Evolutionary conservation across 225 moss, liverwort and hornwort species (phyloP).

Genomic region (Pleurozium schreberi): DNA sequence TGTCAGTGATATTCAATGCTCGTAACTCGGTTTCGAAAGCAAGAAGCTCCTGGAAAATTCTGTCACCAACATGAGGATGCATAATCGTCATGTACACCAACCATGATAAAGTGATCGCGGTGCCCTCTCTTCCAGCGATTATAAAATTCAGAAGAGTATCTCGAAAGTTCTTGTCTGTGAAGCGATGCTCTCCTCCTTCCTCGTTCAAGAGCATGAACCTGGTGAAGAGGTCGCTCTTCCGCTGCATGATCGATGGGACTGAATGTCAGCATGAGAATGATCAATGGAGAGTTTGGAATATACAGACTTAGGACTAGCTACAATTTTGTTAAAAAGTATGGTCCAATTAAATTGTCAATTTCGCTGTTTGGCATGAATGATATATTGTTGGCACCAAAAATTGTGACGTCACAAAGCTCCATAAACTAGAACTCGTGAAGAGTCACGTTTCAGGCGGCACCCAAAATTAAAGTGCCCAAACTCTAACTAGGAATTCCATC

Average conservation of each 20-base stretch:
- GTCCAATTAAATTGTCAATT: too few species aligned
- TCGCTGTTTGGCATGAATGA: too few species aligned
- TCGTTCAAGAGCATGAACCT: conserved; percentile 50
- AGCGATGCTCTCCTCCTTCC: conserved; percentile 5
- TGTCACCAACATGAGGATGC: conserved; percentile 6
- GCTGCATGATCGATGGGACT: background rate
- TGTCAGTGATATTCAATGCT: background rate
- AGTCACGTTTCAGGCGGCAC: too few species aligned
- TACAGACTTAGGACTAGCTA: too few species aligned
- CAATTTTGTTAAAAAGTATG: too few species aligned
- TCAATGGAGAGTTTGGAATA: background rate
- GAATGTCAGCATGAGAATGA: background rate
- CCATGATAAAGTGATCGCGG: conserved; percentile 52
- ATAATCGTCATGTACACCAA: conserved; percentile 26
- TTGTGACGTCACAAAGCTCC: background rate
- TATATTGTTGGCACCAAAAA: too few species aligned
- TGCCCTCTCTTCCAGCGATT: conserved; percentile 35
- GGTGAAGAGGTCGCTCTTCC: conserved; percentile 31
- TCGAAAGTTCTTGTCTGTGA: conserved; percentile 45
- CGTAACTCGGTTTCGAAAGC: background rate
- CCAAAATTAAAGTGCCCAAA: background rate
- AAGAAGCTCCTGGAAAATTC: conserved; percentile 33
- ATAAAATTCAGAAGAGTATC: conserved; percentile 32
- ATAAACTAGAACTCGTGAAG: background rate
- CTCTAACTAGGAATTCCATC: background rate